Evolutionary conservation across 345 rosid genomes (phyloP).

Genomic region (Sonneratia alba): DNA sequence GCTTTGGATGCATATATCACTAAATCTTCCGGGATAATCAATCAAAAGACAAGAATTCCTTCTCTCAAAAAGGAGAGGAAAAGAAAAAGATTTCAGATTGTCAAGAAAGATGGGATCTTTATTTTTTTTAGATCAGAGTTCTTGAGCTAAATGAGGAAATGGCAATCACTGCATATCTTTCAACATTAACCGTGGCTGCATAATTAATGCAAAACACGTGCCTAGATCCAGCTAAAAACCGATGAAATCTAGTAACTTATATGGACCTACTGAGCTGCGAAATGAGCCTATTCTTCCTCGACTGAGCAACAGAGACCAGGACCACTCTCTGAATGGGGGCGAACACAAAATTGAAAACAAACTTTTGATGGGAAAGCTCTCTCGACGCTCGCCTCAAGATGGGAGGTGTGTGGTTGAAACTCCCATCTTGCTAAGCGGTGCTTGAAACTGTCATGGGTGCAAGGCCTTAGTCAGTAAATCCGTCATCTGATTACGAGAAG

Average conservation of each 20-base stretch:
- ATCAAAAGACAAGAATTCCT: too few species aligned
- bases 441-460: too few species aligned
- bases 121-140: not conserved
- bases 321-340: constrained; percentile 64
- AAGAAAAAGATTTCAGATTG: too few species aligned
- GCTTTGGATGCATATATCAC: too few species aligned
- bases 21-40: too few species aligned
- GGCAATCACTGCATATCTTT: not conserved
- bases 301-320: constrained; percentile 54
- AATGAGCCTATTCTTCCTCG: constrained; percentile 25
- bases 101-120: not conserved
- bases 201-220: not conserved
- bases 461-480: too few species aligned
- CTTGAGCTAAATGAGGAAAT: not conserved
- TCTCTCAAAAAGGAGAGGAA: too few species aligned
- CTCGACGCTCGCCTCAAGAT: too few species aligned
- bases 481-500: too few species aligned
- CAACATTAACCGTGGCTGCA: not conserved
- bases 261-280: constrained; percentile 55
- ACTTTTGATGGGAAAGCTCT: too few species aligned
- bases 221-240: not conserved
- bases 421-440: too few species aligned
- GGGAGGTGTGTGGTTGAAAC: too few species aligned
- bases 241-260: constrained; percentile 20
- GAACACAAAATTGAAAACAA: constrained; percentile 17